Conservation (phyloP, 768 basidiomycete species). For the Obba rivulosa region DNA sequence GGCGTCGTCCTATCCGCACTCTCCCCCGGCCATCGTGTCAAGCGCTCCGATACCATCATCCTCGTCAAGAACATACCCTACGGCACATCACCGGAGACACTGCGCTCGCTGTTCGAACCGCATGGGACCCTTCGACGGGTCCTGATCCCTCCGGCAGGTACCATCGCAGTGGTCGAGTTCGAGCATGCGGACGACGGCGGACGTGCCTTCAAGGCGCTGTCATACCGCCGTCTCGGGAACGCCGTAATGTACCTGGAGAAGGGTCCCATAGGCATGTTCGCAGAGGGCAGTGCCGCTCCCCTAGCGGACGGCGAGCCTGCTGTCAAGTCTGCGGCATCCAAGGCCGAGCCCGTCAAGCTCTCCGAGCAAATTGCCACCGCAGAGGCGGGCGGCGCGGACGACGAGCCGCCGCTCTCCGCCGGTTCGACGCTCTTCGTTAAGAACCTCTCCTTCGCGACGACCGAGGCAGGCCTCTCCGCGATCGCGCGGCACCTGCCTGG, state of each 20-base stretch:
- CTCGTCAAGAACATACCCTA: constrained; percentile 97
- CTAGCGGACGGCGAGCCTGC: constrained; percentile 8
- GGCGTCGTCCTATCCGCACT: constrained; percentile 63
- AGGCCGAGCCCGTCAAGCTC: constrained; percentile 15
- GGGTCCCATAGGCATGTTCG: constrained; percentile 83
- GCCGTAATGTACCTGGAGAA: constrained; percentile 91
- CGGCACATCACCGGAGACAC: constrained; percentile 69
- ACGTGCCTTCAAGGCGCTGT: constrained; percentile 74
- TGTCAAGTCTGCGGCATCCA: constrained; percentile 3
- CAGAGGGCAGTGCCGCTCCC: constrained; percentile 27
- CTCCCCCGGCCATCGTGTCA: constrained; percentile 26
- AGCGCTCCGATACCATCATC: constrained; percentile 73
- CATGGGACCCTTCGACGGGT: constrained; percentile 70
- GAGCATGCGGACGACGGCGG: constrained; percentile 63
- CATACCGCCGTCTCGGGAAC: constrained; percentile 85
- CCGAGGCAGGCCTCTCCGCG: constrained; percentile 61
- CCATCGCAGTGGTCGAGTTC: constrained; percentile 89
- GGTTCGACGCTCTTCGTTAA: constrained; percentile 92
- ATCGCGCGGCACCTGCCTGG: constrained; percentile 72
- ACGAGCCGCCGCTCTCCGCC: constrained; percentile 41
- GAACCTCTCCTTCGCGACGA: constrained; percentile 92
- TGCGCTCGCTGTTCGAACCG: constrained; percentile 73
- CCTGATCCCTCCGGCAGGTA: constrained; percentile 87
- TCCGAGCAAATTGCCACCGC: constrained; percentile 16
- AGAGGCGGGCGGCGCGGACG: constrained; percentile 25